Percentiles rank a stretch among this genome's conserved stretches.
These are phyloP conservation scores for Mycena metata DNA, from an alignment of 768 basidiomycete genomes.

Conservation along the genomic window DNA sequence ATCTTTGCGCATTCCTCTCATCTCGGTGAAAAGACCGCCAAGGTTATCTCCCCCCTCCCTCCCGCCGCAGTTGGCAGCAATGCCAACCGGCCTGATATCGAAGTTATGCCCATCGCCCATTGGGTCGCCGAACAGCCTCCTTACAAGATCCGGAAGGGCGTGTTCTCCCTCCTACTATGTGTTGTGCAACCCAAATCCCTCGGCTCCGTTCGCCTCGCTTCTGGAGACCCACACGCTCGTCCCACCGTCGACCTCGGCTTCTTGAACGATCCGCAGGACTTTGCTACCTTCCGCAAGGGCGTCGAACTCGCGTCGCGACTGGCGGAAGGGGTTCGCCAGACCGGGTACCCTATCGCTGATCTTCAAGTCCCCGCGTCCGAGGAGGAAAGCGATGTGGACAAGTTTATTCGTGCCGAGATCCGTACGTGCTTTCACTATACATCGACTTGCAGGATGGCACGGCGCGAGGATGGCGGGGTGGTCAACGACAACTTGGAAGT, in stretches of 20 bases:
- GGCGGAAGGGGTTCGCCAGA: constrained; percentile 30
- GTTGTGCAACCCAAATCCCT: constrained; percentile 34
- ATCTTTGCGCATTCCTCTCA: constrained; percentile 46
- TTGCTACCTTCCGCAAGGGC: constrained; percentile 38
- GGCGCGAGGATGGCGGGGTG: constrained; percentile 49
- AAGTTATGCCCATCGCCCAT: constrained; percentile 42
- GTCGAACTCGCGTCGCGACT: constrained; percentile 32
- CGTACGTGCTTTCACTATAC: constrained; percentile 49
- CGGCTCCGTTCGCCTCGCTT: constrained; percentile 39
- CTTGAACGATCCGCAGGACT: constrained; percentile 42
- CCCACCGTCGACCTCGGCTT: constrained; percentile 41
- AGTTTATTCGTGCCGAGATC: constrained; percentile 38
- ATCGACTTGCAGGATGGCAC: constrained; percentile 38
- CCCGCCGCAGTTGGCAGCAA: background rate
- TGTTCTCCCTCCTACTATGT: constrained; percentile 35
- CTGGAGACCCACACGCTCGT: constrained; percentile 30
- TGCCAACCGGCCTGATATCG: constrained; percentile 51
- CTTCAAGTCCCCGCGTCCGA: constrained; percentile 42
- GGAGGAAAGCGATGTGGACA: constrained; percentile 41
- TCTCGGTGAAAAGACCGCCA: constrained; percentile 37
- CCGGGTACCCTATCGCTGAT: constrained; percentile 43
- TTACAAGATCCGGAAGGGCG: constrained; percentile 38
- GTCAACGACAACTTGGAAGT: constrained; percentile 60
- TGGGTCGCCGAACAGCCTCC: constrained; percentile 37
- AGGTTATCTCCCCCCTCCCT: constrained; percentile 24